Conservation (phyloP, 805 yeast species). For the Schwanniomyces polymorphus region DNA sequence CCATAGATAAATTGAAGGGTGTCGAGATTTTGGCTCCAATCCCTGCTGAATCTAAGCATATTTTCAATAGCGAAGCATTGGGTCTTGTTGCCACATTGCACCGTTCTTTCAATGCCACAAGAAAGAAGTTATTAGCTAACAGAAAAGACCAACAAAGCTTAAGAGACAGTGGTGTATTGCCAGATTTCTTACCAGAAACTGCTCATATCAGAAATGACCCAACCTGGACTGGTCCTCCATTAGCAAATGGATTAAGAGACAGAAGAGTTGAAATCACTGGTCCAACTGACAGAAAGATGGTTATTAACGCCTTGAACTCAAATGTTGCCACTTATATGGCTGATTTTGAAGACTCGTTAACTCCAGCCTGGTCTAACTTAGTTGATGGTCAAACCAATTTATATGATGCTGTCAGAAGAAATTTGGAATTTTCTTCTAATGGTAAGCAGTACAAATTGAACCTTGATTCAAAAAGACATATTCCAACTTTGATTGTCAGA, state of each 20-base stretch:
- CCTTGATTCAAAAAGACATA: constrained; percentile 51
- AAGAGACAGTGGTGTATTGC: constrained; percentile 61
- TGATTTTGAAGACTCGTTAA: constrained; percentile 81
- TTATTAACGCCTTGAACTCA: constrained; percentile 77
- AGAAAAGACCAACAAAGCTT: constrained; percentile 60
- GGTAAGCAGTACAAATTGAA: constrained; percentile 46
- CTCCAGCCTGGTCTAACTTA: constrained; percentile 82
- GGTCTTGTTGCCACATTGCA: constrained; percentile 72
- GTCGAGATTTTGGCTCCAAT: constrained; percentile 57
- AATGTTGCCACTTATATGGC: constrained; percentile 82
- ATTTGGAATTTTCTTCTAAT: constrained; percentile 44
- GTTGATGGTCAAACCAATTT: constrained; percentile 80
- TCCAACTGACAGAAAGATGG: constrained; percentile 83
- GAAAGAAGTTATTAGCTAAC: constrained; percentile 59
- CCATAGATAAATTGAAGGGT: constrained; percentile 46
- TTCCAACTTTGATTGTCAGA: constrained; percentile 79
- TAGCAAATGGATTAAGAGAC: constrained; percentile 71
- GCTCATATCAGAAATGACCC: constrained; percentile 66
- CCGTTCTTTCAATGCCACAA: constrained; percentile 64
- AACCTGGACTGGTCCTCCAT: constrained; percentile 72
- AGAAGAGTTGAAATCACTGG: constrained; percentile 84
- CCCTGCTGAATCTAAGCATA: constrained; percentile 49
- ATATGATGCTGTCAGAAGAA: constrained; percentile 72
- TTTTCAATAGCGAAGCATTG: constrained; percentile 61
- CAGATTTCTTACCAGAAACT: constrained; percentile 71